Conservation (phyloP, 805 yeast genomes). For the Pichia phayaonensis region DNA sequence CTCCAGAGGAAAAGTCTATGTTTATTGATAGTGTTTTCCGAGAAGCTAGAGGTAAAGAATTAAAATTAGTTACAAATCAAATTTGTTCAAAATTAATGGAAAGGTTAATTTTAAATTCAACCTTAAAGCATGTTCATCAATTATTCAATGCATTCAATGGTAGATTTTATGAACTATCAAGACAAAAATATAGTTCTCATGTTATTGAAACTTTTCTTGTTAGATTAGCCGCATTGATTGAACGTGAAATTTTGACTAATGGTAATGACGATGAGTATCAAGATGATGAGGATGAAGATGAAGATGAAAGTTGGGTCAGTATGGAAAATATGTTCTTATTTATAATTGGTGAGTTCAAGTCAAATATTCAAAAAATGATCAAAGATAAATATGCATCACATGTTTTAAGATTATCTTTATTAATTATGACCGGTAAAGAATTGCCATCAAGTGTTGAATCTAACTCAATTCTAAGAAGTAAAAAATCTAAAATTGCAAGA, state of each 20-base stretch:
- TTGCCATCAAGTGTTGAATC: conserved; percentile 65
- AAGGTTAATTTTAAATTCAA: conserved; percentile 63
- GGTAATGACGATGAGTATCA: conserved; percentile 28
- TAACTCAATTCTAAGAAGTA: conserved; percentile 71
- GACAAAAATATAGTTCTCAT: conserved; percentile 90
- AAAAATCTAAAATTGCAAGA: conserved; percentile 80
- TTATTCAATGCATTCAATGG: conserved; percentile 62
- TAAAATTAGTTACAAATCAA: conserved; percentile 88
- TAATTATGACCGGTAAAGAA: conserved; percentile 69
- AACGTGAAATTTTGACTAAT: conserved; percentile 55
- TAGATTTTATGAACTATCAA: conserved; percentile 68
- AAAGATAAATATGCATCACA: conserved; percentile 83
- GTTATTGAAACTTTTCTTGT: conserved; percentile 82
- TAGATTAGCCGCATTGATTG: conserved; percentile 65
- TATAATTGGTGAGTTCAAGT: conserved; percentile 60
- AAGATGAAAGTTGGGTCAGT: conserved; percentile 35
- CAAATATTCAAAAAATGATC: conserved; percentile 52
- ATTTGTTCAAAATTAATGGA: conserved; percentile 92
- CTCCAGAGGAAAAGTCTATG: conserved; percentile 61
- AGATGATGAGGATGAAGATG: conserved; percentile 27
- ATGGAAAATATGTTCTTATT: conserved; percentile 61
- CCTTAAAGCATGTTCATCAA: conserved; percentile 55
- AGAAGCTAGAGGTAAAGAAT: conserved; percentile 82
- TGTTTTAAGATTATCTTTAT: conserved; percentile 62
- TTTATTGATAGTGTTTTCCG: conserved; percentile 74